Conservation (phyloP, 495 filamentous ascomycete genomes). For the Neurospora terricola region DNA sequence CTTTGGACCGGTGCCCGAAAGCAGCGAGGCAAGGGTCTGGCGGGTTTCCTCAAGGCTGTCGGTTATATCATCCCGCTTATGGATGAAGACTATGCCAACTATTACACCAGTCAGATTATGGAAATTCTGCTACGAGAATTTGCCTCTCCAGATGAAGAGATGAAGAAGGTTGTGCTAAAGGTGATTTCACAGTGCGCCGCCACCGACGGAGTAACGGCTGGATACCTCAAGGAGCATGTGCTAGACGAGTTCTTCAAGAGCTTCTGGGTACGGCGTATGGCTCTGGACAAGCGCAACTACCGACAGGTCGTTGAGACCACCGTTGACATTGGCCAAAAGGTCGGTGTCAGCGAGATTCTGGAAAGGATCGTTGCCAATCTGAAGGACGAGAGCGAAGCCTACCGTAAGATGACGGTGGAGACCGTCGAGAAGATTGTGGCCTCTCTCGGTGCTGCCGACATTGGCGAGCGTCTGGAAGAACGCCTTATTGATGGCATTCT, state of each 20-base stretch:
- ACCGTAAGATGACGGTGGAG: slow-evolving; percentile 98
- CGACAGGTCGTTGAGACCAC: slow-evolving; percentile 96
- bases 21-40: slow-evolving; percentile 91
- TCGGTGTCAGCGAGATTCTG: slow-evolving; percentile 88
- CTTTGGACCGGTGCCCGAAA: slow-evolving; percentile 94
- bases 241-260: slow-evolving; percentile 95
- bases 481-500: slow-evolving; percentile 93
- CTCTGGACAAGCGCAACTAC: slow-evolving; percentile 92
- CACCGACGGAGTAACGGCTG: slow-evolving; percentile 88
- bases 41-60: slow-evolving; percentile 93
- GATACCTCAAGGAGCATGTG: slow-evolving; percentile 90
- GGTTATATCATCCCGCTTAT: slow-evolving; percentile 98
- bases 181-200: slow-evolving; percentile 95
- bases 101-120: slow-evolving; percentile 98
- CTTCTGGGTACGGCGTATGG: slow-evolving; percentile 97
- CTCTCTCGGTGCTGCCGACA: slow-evolving; percentile 84
- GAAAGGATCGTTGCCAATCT: slow-evolving; percentile 89
- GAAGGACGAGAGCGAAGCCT: slow-evolving; percentile 96
- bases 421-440: slow-evolving; percentile 94
- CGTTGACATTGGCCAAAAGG: slow-evolving; percentile 94
- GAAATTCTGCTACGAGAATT: slow-evolving; percentile 95
- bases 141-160: slow-evolving; percentile 93
- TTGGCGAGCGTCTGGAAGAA: slow-evolving; percentile 86
- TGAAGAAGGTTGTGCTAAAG: slow-evolving; percentile 99
- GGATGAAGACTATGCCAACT: slow-evolving; percentile 99